Percentiles rank a stretch among this genome's conserved stretches.
phyloP scores from a whole-genome alignment of 140 eudicot species.

The Anethum foeniculum region DNA sequence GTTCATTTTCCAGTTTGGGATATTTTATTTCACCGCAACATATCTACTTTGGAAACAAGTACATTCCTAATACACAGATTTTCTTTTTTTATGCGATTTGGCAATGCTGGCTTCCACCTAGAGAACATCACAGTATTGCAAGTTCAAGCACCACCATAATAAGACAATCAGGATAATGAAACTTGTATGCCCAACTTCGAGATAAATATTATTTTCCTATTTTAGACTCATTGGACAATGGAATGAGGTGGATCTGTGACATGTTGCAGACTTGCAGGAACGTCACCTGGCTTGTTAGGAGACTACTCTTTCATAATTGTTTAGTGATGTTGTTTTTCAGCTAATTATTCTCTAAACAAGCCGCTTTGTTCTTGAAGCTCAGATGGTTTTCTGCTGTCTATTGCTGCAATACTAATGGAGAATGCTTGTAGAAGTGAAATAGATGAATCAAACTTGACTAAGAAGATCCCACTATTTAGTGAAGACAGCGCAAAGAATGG shows the following conservation, averaged over 20 bases:
- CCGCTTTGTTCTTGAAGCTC: conserved; percentile 21
- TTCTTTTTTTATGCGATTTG: neutral
- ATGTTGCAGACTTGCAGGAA: conserved; percentile 23
- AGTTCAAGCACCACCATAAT: neutral
- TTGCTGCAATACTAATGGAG: conserved; percentile 40
- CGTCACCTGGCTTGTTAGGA: conserved; percentile 4
- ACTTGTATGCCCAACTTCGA: neutral
- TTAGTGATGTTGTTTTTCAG: conserved; percentile 22
- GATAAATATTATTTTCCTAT: neutral
- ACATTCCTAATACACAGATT: neutral
- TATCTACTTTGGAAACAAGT: neutral
- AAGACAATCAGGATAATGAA: neutral
- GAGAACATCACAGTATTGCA: neutral
- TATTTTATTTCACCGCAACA: neutral
- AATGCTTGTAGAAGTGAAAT: conserved; percentile 45
- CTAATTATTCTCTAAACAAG: conserved; percentile 14
- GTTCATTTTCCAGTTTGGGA: neutral
- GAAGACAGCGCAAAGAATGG: conserved; percentile 40
- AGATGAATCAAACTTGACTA: conserved; percentile 42
- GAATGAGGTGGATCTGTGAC: conserved; percentile 47
- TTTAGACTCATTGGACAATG: conserved; percentile 48
- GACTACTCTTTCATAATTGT: conserved; percentile 12
- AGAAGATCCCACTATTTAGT: conserved; percentile 39
- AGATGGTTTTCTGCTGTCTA: conserved; percentile 43
- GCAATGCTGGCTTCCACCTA: neutral